A percentile compares a stretch with the other conserved stretches of the same genome.
phyloP scores from a whole-genome alignment of 495 filamentous ascomycete genomes.

The Annulohypoxylon stygium region DNA sequence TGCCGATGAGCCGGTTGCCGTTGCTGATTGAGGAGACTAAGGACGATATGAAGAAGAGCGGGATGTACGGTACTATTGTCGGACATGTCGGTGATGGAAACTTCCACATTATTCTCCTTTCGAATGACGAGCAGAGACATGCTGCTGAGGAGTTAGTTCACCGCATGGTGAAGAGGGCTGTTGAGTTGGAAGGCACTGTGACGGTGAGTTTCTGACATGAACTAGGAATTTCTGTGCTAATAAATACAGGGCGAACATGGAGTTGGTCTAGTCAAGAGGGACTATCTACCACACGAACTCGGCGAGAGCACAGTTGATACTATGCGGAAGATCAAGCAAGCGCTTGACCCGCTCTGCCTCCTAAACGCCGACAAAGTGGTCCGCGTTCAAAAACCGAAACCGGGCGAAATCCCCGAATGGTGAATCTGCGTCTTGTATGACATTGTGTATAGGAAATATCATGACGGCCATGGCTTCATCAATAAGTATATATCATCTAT shows the following conservation, averaged over 20 bases:
- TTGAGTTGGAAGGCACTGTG: conserved; percentile 86
- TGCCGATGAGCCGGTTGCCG: conserved; percentile 78
- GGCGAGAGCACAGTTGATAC: conserved; percentile 78
- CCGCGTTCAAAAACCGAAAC: conserved; percentile 67
- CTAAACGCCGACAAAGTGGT: conserved; percentile 88
- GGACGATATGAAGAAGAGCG: conserved; percentile 73
- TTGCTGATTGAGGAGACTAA: conserved; percentile 86
- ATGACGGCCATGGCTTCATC: neutral
- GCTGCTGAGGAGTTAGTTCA: conserved; percentile 79
- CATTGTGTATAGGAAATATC: conserved; percentile 13
- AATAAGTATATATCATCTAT: conserved; percentile 15
- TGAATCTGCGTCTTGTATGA: conserved; percentile 41
- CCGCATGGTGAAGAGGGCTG: conserved; percentile 84
- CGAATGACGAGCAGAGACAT: conserved; percentile 73
- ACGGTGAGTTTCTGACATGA: conserved; percentile 60
- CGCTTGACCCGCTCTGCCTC: conserved; percentile 81
- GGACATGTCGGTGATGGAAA: conserved; percentile 89
- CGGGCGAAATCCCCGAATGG: conserved; percentile 66
- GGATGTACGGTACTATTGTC: conserved; percentile 78
- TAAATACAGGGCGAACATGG: conserved; percentile 76
- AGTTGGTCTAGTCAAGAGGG: conserved; percentile 83
- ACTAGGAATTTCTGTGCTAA: conserved; percentile 1
- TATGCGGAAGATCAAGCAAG: conserved; percentile 82
- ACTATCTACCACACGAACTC: conserved; percentile 81
- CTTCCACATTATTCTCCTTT: conserved; percentile 83